phyloP scores from a whole-genome alignment of 2,329 filamentous ascomycete species.

The Fusarium sp. region DNA sequence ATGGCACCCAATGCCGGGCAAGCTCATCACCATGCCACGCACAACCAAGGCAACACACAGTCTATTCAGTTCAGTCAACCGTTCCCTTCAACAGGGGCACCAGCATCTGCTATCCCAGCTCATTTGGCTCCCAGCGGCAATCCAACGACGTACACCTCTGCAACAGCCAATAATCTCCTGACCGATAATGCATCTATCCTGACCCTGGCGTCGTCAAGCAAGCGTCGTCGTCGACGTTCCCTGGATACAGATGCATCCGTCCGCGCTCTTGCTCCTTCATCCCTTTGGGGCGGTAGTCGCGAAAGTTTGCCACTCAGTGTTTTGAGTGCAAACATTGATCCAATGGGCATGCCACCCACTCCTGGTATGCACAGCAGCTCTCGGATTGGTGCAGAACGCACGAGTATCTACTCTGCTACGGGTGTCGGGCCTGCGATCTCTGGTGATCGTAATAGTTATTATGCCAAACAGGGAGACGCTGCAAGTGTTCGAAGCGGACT shows the following conservation, averaged over 20 bases:
- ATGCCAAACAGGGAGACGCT: slow-evolving; percentile 77
- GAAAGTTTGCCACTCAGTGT: slow-evolving; percentile 85
- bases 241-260: slow-evolving; percentile 90
- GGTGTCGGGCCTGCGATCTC: slow-evolving; percentile 74
- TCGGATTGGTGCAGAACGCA: slow-evolving; percentile 69
- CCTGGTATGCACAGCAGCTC: slow-evolving; percentile 66
- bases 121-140: slow-evolving; percentile 71
- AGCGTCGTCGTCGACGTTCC: slow-evolving; percentile 80
- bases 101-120: slow-evolving; percentile 78
- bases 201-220: slow-evolving; percentile 85
- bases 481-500: slow-evolving; percentile 83
- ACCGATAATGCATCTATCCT: slow-evolving; percentile 89
- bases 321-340: slow-evolving; percentile 77
- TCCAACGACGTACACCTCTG: slow-evolving; percentile 80
- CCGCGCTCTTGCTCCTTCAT: slow-evolving; percentile 84
- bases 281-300: slow-evolving; percentile 83
- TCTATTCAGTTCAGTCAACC: slow-evolving; percentile 74
- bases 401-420: slow-evolving; percentile 83
- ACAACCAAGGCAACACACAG: slow-evolving; percentile 58
- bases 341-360: slow-evolving; percentile 58
- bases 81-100: slow-evolving; percentile 71
- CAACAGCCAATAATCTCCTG: slow-evolving; percentile 83
- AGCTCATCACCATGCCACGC: slow-evolving; percentile 51
- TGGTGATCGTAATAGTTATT: slow-evolving; percentile 85
- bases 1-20: slow-evolving; percentile 66